Evolutionary conservation across 164 flowering plant species (phyloP).

Genomic region (Houttuynia cordata): DNA sequence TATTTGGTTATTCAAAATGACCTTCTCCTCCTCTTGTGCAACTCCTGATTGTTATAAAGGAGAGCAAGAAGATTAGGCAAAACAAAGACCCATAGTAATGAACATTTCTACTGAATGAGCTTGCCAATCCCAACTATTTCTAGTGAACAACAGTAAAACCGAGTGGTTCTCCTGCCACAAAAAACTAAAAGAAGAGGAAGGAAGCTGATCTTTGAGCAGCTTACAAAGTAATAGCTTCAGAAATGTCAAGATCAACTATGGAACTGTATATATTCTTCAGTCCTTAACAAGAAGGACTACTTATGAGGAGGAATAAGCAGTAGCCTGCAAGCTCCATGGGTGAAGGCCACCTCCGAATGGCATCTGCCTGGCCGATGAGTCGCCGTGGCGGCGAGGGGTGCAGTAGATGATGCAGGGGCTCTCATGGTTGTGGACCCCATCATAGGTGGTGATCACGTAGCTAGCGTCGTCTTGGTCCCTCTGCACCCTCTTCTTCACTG

Average conservation of each 20-base stretch:
- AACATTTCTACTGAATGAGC: background rate
- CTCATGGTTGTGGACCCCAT: slow-evolving; percentile 55
- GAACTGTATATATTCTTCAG: no score
- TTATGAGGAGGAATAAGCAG: background rate
- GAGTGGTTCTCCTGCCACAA: background rate
- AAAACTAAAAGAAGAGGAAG: background rate
- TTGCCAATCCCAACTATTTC: background rate
- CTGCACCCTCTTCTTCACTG: slow-evolving; percentile 66
- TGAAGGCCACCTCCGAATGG: background rate
- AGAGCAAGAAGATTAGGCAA: background rate
- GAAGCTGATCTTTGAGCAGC: background rate
- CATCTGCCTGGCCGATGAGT: background rate
- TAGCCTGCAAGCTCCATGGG: background rate
- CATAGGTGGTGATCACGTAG: slow-evolving; percentile 62
- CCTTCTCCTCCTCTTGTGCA: no score
- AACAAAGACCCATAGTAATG: background rate
- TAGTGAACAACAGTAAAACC: background rate
- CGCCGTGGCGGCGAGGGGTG: slow-evolving; percentile 4
- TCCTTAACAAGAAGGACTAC: background rate
- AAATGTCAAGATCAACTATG: background rate
- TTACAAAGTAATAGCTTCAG: background rate
- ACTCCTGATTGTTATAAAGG: no score
- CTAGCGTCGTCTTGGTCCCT: slow-evolving; percentile 49
- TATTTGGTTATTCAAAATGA: no score
- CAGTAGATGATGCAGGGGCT: slow-evolving; percentile 33